Conservation (phyloP, 2,329 filamentous ascomycete species). For the Diaporthe sp. region DNA sequence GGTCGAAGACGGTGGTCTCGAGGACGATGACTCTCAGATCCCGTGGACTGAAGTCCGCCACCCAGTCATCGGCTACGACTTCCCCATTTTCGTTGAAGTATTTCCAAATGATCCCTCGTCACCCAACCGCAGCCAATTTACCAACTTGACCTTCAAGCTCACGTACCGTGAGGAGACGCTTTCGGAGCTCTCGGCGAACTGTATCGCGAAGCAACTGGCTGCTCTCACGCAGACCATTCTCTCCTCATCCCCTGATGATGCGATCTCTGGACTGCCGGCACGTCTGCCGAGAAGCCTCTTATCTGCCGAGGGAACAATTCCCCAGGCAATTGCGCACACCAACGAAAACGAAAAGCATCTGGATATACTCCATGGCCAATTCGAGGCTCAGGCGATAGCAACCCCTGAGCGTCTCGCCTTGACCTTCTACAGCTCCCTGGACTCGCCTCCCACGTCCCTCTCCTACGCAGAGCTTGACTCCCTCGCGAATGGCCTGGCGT, state of each 20-base stretch:
- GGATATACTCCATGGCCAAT: slow-evolving; percentile 46
- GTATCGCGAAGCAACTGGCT: slow-evolving; percentile 44
- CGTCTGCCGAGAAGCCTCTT: slow-evolving; percentile 38
- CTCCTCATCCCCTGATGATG: slow-evolving; percentile 33
- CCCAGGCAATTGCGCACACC: neutral
- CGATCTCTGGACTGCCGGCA: slow-evolving; percentile 37
- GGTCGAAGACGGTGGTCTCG: slow-evolving; percentile 23
- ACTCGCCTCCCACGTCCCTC: slow-evolving; percentile 47
- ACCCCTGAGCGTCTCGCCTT: slow-evolving; percentile 43
- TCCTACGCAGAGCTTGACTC: slow-evolving; percentile 54
- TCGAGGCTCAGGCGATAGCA: slow-evolving; percentile 44
- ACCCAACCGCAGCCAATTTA: slow-evolving; percentile 17
- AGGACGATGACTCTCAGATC: neutral
- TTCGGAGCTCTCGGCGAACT: slow-evolving; percentile 41
- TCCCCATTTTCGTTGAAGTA: slow-evolving; percentile 43
- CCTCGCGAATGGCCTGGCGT: slow-evolving; percentile 51
- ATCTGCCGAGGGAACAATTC: slow-evolving; percentile 47
- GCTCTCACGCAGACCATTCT: slow-evolving; percentile 42
- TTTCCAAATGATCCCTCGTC: slow-evolving; percentile 30
- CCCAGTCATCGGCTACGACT: slow-evolving; percentile 43
- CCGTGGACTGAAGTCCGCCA: slow-evolving; percentile 39
- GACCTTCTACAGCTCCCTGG: slow-evolving; percentile 44
- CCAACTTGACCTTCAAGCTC: slow-evolving; percentile 38
- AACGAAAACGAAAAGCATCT: slow-evolving; percentile 41
- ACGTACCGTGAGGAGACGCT: slow-evolving; percentile 42